Evolutionary conservation across 129 eudicot genomes (phyloP), one percentile per base, ranked within the genome.

Genomic region (Mikania micrantha): DNA sequence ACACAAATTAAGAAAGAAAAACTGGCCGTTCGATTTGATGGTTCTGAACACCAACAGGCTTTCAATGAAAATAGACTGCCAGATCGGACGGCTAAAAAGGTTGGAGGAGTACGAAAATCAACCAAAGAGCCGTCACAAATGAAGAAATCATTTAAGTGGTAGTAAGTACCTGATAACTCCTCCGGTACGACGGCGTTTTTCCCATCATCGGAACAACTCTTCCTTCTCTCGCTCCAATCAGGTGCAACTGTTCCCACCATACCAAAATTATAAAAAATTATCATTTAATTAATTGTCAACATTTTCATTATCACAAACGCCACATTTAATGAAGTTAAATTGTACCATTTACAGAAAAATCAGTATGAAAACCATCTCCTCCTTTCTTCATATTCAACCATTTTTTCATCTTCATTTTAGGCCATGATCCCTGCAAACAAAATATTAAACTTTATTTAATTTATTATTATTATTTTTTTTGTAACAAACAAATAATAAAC

Each of bases 161-260:
- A 8, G 66, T 41, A 0, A 0, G 63, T 67, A 86, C 97, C 97
- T 74, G 97, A 82, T 15, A 90, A 80, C 64, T 86, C 97, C 74
- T 87, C 95, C 44, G 95, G 97, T 44, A 86, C 91, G 65, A 90
- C 90, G 27, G 70, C 88, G 87, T 79, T 76, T 36, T 75, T 66
- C 22, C 85, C 85, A 36, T 90, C 86, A 32, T 87, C 96, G 2
- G 94, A 79, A 72, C 85, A 86, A 56, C 96, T 84, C 77, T 79
- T 90, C 73, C 90, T 73, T 60, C 94, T 82, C 21, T 85, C 79
- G 49, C 74, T 78, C 80, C 65, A 74, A 9, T 68, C 85, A 54
- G 72, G 21, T 75, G 62, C 67, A 57, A 75, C 61, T 67, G 74
- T 9, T 50, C 62, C 38, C 60, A 77, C 65, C 47, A 64, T 82